Conservation (phyloP, 2,329 filamentous ascomycete genomes). For the Xylaria sp. region DNA sequence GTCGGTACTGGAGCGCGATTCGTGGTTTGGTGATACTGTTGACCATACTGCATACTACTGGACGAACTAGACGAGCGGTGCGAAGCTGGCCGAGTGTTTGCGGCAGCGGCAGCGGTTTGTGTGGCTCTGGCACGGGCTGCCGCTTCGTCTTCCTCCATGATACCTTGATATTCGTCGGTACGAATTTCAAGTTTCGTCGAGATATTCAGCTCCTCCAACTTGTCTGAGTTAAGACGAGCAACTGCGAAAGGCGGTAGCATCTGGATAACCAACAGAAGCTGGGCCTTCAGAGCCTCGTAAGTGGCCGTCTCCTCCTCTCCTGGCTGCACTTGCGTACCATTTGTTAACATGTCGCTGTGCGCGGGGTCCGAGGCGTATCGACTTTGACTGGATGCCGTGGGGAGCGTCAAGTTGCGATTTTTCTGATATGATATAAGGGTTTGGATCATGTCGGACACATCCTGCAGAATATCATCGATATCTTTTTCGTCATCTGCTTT, state of each 20-base stretch:
- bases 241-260: conserved; percentile 85
- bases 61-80: conserved; percentile 54
- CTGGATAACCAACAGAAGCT: conserved; percentile 77
- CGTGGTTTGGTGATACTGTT: conserved; percentile 60
- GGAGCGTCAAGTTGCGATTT: conserved; percentile 77
- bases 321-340: conserved; percentile 73
- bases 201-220: conserved; percentile 83
- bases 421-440: conserved; percentile 82
- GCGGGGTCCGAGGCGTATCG: conserved; percentile 70
- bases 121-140: conserved; percentile 62
- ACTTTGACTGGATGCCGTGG: conserved; percentile 66
- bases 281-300: conserved; percentile 80
- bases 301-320: conserved; percentile 68
- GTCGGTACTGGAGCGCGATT: conserved; percentile 57
- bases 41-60: conserved; percentile 55
- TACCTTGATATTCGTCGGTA: conserved; percentile 77
- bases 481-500: conserved; percentile 68
- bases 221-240: conserved; percentile 85
- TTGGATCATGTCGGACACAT: conserved; percentile 80
- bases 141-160: conserved; percentile 84
- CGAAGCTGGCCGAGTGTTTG: conserved; percentile 52
- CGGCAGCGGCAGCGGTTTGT: conserved; percentile 50
- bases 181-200: conserved; percentile 81
- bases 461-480: conserved; percentile 74
- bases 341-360: conserved; percentile 73